Percentiles rank a stretch among this genome's conserved stretches.
phyloP scores from a whole-genome alignment of 139 green algal species.

The Ettlia oleoabundans region DNA sequence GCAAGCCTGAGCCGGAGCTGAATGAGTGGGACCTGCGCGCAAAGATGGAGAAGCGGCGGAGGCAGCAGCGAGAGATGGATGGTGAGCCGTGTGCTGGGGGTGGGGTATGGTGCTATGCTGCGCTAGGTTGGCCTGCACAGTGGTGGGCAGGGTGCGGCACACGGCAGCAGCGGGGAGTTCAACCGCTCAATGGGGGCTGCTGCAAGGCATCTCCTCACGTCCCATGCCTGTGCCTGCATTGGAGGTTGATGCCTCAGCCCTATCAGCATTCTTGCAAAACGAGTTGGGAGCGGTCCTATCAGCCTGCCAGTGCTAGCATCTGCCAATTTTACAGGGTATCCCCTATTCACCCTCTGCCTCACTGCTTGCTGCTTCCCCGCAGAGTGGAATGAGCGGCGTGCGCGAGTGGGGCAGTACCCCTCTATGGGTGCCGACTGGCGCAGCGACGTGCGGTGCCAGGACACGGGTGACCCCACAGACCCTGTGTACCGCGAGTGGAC shows the following conservation, averaged over 20 bases:
- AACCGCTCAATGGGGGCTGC: too few species aligned
- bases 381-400: slow-evolving; percentile 32
- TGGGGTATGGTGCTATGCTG: neutral
- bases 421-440: slow-evolving; percentile 41
- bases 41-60: slow-evolving; percentile 40
- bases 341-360: too few species aligned
- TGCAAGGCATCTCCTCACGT: neutral
- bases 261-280: neutral
- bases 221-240: too few species aligned
- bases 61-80: slow-evolving; percentile 23
- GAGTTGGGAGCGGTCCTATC: too few species aligned
- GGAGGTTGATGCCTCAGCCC: neutral
- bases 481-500: slow-evolving; percentile 49
- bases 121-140: neutral
- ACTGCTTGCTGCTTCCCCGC: slow-evolving; percentile 8
- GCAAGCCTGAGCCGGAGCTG: slow-evolving; percentile 13
- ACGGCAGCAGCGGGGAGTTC: too few species aligned
- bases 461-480: slow-evolving; percentile 32
- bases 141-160: too few species aligned
- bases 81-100: slow-evolving; percentile 7
- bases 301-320: too few species aligned
- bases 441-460: slow-evolving; percentile 30
- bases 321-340: too few species aligned
- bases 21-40: slow-evolving; percentile 48
- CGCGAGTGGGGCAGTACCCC: slow-evolving; percentile 25